Percentiles rank a stretch among this genome's conserved stretches.
Conservation (phyloP, 352 stramenopile species). For the Halophytophthora polymorphica region DNA sequence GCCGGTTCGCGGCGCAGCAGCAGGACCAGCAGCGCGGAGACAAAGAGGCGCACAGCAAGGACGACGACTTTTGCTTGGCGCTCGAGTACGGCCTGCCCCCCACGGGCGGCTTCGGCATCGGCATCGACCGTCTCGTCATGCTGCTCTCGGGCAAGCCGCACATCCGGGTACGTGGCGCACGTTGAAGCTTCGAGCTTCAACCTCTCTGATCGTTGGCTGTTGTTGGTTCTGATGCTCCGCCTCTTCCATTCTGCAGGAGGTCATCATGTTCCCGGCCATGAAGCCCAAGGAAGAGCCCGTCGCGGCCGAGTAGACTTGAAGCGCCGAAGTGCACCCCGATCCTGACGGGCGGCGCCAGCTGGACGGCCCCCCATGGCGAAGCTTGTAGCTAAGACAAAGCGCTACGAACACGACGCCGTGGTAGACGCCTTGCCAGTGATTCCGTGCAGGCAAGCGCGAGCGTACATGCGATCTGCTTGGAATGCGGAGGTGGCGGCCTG, state of each 20-base stretch:
- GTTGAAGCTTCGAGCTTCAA: not conserved
- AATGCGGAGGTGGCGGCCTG: too few relatives aligned
- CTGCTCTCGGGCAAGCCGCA: slow-evolving; percentile 98
- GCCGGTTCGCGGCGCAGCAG: slow-evolving; percentile 94
- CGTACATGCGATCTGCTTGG: too few relatives aligned
- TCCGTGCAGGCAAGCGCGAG: too few relatives aligned
- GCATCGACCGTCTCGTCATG: slow-evolving; percentile 98
- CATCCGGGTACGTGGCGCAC: slow-evolving; percentile 79
- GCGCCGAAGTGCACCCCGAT: too few relatives aligned
- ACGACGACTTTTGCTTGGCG: slow-evolving; percentile 97
- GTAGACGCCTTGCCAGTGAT: too few relatives aligned
- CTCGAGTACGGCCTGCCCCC: slow-evolving; percentile 97
- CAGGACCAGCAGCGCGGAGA: slow-evolving; percentile 77
- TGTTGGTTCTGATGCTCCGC: not conserved
- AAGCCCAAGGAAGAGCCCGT: slow-evolving; percentile 72
- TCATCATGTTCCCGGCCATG: slow-evolving; percentile 99
- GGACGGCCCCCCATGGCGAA: too few relatives aligned
- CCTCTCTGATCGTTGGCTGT: not conserved
- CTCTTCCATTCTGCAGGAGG: slow-evolving; percentile 90
- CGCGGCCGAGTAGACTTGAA: slow-evolving; percentile 9
- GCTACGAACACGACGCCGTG: too few relatives aligned
- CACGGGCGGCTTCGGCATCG: slow-evolving; percentile 96
- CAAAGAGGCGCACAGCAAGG: slow-evolving; percentile 88
- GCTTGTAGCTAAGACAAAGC: too few relatives aligned
- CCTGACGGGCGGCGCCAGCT: too few relatives aligned